Percentiles rank a stretch among this genome's conserved stretches.
Evolutionary conservation across 148 eudicot species (phyloP).

Genomic region (Drosera capensis): DNA sequence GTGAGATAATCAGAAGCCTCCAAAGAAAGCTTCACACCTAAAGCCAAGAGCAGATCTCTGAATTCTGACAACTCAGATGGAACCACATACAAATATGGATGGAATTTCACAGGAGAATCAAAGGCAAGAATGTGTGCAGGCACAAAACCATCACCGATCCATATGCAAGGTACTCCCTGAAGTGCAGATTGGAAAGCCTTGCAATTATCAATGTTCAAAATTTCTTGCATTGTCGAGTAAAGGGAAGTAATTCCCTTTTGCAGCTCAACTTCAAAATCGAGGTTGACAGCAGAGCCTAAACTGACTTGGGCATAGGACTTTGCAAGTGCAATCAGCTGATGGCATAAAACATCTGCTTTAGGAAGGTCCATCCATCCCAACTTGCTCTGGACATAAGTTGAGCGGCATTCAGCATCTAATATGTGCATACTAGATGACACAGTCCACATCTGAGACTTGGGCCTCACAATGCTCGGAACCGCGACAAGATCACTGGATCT

Average conservation of each 20-base stretch:
- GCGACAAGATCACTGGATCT: constrained; percentile 37
- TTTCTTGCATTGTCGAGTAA: constrained; percentile 62
- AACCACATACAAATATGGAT: constrained; percentile 87
- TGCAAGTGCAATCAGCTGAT: constrained; percentile 56
- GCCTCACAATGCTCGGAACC: constrained; percentile 62
- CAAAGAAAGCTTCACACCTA: constrained; percentile 73
- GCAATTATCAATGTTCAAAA: constrained; percentile 35
- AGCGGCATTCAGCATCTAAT: constrained; percentile 62
- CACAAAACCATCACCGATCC: constrained; percentile 98
- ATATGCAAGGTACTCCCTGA: constrained; percentile 72
- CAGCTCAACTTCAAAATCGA: constrained; percentile 42
- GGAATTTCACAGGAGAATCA: constrained; percentile 92
- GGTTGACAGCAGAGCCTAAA: constrained; percentile 25
- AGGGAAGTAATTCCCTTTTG: constrained; percentile 47
- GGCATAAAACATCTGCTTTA: constrained; percentile 36
- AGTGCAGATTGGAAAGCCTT: constrained; percentile 38
- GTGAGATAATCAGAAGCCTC: constrained; percentile 64
- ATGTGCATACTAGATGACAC: constrained; percentile 75
- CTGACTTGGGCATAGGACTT: constrained; percentile 46
- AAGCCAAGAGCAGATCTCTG: constrained; percentile 68
- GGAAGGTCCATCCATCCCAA: constrained; percentile 81
- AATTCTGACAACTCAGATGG: constrained; percentile 76
- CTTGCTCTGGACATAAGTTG: constrained; percentile 38
- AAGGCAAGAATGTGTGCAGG: constrained; percentile 73
- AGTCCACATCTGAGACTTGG: constrained; percentile 82